Evolutionary conservation across 306 rosid genomes (phyloP), one percentile per base, ranked within the genome.

Genomic region (Vicia faba): DNA sequence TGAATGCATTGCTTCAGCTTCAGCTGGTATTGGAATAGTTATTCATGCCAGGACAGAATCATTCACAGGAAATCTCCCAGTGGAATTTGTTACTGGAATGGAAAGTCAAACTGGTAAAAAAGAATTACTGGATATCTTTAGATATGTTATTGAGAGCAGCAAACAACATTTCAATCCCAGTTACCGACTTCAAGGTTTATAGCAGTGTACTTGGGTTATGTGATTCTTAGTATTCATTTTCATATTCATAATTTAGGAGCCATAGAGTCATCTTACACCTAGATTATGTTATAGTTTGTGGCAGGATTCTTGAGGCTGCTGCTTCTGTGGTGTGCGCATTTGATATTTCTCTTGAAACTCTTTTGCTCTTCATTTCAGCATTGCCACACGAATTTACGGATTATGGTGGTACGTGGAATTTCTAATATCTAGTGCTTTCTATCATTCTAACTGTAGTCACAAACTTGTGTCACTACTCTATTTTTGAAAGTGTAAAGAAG

Each of bases 81-180:
- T 68, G 79, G 86, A 80, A 59, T 71, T 50, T 48, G 39, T 69
- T 67, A 68, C 80, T 28, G 84, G 50, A 82, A 31, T 68, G 69
- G 68, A 74, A 68, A 72, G 62, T 64, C 83, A 38, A 49, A 62
- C 74, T 75, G 84, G 59, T 62, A 84, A 80, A 68, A 79, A 69
- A 38, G 75, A 70, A 44, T 68, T 92, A 51, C 84, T 89, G 61
- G 85, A 92, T 76, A 80, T 77, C 74, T 79, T 89, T 71, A 83
- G 96, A 83, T 92, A 84, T 84, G 81, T 86, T 72, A 71, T 85
- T 66, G 96, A 86, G 84, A 83, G 84, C 85, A 87, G 98, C 89
- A 92, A 89, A 79, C 91, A 87, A 20, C 98, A 92, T 80, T 92
- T 92, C 85, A 92, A 92, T 83, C 95, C 98, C 64, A 92, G 81